Evolutionary conservation across 2,329 filamentous ascomycete species (phyloP), one percentile per base, ranked within the genome.

Genomic region (Trichophyton verrucosum): DNA sequence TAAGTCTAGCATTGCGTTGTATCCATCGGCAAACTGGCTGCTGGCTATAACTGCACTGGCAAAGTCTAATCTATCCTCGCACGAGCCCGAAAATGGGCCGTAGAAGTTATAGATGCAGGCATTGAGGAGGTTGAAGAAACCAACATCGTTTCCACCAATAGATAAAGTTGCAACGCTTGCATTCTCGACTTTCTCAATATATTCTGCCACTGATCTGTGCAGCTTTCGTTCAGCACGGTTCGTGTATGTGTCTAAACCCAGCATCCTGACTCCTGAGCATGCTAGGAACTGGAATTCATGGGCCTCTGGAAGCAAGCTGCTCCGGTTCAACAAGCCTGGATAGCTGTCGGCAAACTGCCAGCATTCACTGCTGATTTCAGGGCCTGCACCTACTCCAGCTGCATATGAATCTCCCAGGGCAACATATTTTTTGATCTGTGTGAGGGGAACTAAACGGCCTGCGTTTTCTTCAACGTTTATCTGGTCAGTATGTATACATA

Each of bases 371-470:
- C 63, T 63, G 56, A 65, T 59, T 11, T 62, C 60, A 8, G 44
- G 51, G 3, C 68, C 68, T 17, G 67, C 68, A 40, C 66, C 68
- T 42, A 65, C 64, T 6, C 68, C 68, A 7, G 68, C 62, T 20
- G 68, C 65, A 56, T 70, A 70, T 2, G 67, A 69, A 59, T 70
- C 68, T 27, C 68, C 68, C 9, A 70, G 57, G 1, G 68, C 64
- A 1, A 66, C 66, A 42, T 68, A 70, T 6, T 61, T 61, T 24
- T 36, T 64, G 13, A 64, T 59, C 5, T 24, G 13, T 4, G 49
- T 47, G 9, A 3, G 20, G 5, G 5, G 24, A 27, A 2, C 15
- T 15, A 9, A 11, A 24, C 6, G 46, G 9, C 9, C 22, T 30
- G 9, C 2, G 24, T 27, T 24, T 20, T 15, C 46, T 51, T 51